A percentile compares a stretch with the other conserved stretches of the same genome.
Conservation (phyloP, 805 yeast species). For the Yarrowia osloensis region DNA sequence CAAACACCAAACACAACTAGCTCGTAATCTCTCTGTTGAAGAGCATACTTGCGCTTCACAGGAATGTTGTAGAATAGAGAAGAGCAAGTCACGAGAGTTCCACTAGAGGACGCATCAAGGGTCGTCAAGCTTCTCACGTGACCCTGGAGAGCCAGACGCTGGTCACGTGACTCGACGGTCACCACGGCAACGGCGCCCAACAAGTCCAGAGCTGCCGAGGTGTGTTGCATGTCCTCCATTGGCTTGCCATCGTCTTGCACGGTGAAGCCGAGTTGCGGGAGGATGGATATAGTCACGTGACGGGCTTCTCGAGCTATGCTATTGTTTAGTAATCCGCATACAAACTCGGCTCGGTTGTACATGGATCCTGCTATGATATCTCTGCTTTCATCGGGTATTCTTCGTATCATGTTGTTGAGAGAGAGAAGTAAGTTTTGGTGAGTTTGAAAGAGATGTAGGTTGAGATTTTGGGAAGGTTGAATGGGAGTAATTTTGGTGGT, state of each 20-base stretch:
- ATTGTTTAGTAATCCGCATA: background rate
- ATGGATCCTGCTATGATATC: conserved; percentile 13
- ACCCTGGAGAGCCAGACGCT: background rate
- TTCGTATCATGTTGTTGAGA: conserved; percentile 4
- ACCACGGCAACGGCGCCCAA: conserved; percentile 7
- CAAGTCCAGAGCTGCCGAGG: background rate
- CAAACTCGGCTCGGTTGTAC: background rate
- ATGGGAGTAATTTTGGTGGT: background rate
- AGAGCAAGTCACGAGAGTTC: background rate
- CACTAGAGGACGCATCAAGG: background rate
- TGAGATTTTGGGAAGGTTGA: background rate
- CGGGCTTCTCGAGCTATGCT: background rate
- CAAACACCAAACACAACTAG: background rate
- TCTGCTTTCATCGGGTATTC: conserved; percentile 19
- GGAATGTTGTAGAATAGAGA: conserved; percentile 16
- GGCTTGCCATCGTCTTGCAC: background rate
- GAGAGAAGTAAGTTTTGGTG: background rate
- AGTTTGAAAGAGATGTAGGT: background rate
- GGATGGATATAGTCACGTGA: background rate
- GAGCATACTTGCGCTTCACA: conserved; percentile 26
- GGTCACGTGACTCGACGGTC: background rate
- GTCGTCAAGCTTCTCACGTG: background rate
- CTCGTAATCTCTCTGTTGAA: conserved; percentile 9
- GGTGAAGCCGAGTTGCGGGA: background rate
- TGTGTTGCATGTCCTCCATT: background rate